These are phyloP conservation scores for Neofusicoccum parvum DNA, from an alignment of 2,329 filamentous ascomycete species.

Conservation along the genomic window DNA sequence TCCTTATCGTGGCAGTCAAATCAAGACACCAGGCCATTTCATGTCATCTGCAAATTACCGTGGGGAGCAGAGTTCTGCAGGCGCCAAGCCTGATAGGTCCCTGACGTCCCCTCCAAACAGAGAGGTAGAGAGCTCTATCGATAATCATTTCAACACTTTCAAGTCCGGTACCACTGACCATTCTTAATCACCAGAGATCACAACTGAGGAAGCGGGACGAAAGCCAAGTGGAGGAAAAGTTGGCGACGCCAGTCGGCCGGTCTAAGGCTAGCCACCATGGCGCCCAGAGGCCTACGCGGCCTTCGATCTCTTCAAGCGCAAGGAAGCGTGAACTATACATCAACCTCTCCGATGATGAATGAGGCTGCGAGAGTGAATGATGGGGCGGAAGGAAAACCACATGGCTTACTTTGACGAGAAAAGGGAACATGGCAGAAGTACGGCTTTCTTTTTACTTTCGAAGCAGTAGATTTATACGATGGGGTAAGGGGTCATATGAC, in stretches of 20 bases:
- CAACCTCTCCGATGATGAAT: background rate
- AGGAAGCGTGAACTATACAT: background rate
- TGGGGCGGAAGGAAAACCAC: too few relatives aligned
- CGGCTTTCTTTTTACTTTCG: too few relatives aligned
- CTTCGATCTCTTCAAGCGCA: background rate
- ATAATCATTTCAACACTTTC: background rate
- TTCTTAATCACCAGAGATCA: background rate
- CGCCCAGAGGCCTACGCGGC: background rate
- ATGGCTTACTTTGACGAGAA: too few relatives aligned
- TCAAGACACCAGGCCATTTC: too few relatives aligned
- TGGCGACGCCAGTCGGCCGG: background rate
- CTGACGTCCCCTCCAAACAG: background rate
- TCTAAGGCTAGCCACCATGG: background rate
- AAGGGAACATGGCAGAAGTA: too few relatives aligned
- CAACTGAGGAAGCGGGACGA: background rate
- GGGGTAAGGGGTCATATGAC: background rate
- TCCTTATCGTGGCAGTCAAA: background rate
- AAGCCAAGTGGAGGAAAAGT: background rate
- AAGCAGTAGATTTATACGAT: background rate
- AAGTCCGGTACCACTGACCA: background rate
- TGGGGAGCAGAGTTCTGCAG: background rate
- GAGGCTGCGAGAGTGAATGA: background rate
- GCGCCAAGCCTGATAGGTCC: background rate
- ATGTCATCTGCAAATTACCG: background rate
- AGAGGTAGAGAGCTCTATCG: background rate